phyloP scores from a whole-genome alignment of 495 filamentous ascomycete species.

The Cairneyella variabilis region DNA sequence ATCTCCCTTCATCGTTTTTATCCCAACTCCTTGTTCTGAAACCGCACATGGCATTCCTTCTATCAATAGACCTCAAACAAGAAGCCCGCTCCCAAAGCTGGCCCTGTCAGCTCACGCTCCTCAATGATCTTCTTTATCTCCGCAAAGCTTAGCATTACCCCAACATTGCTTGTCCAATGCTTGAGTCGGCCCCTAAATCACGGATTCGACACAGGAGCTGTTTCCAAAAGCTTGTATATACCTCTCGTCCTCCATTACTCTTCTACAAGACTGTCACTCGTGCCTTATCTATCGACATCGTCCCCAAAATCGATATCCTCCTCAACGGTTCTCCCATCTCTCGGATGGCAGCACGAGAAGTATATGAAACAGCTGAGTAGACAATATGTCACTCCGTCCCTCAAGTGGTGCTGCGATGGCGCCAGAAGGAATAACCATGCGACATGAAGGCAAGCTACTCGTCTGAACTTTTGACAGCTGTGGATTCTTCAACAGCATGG shows the following conservation, averaged over 20 bases:
- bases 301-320: too few relatives aligned
- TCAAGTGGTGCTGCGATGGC: too few relatives aligned
- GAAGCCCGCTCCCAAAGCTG: neutral
- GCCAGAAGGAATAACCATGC: too few relatives aligned
- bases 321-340: too few relatives aligned
- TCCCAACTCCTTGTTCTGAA: neutral
- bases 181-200: neutral
- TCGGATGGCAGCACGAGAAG: too few relatives aligned
- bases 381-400: too few relatives aligned
- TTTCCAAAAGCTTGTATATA: conserved; percentile 4
- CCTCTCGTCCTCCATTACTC: neutral
- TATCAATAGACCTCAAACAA: conserved; percentile 3
- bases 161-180: neutral
- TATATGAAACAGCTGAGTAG: too few relatives aligned
- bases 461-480: too few relatives aligned
- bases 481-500: too few relatives aligned
- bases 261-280: neutral
- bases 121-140: neutral
- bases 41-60: neutral
- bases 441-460: too few relatives aligned
- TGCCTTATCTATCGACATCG: too few relatives aligned
- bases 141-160: neutral
- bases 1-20: neutral
- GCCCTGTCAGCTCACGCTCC: neutral
- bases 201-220: neutral